Evolutionary conservation across 345 rosid genomes (phyloP).

Genomic region (Geranium rotundifolium): DNA sequence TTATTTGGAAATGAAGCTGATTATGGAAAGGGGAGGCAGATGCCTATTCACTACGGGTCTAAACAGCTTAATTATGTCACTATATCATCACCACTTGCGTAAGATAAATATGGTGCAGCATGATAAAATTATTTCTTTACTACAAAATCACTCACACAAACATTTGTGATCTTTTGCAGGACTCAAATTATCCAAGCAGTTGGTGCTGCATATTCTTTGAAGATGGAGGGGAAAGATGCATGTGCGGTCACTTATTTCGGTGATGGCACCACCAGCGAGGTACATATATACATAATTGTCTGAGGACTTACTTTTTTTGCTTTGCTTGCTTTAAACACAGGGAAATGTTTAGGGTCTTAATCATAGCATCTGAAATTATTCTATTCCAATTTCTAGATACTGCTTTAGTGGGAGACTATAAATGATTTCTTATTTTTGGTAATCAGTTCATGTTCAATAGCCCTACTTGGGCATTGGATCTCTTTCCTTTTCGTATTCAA

Average conservation of each 20-base stretch:
- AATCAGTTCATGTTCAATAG: too few relatives aligned
- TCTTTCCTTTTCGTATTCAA: too few relatives aligned
- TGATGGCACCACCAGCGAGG: conserved; percentile 86
- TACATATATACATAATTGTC: conserved; percentile 4
- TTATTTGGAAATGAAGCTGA: conserved; percentile 37
- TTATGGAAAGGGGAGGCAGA: conserved; percentile 51
- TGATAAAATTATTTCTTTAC: too few relatives aligned
- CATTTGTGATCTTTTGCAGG: conserved; percentile 20
- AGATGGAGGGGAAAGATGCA: conserved; percentile 66
- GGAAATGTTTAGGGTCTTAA: too few relatives aligned
- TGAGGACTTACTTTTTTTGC: too few relatives aligned
- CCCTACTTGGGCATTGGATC: too few relatives aligned
- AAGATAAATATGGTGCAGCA: conserved; percentile 10
- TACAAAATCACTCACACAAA: neutral
- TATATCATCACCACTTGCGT: conserved; percentile 52
- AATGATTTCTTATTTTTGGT: too few relatives aligned
- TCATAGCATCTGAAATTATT: too few relatives aligned
- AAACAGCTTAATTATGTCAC: conserved; percentile 39
- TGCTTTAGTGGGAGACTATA: too few relatives aligned
- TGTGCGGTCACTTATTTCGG: conserved; percentile 67
- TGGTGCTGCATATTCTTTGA: conserved; percentile 83
- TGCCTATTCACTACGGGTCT: conserved; percentile 54
- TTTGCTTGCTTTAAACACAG: too few relatives aligned
- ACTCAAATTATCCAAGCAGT: conserved; percentile 80
- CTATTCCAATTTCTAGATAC: too few relatives aligned